phyloP scores from a whole-genome alignment of 108 stramenopile genomes.

The Pinguiococcus pyrenoidosus region DNA sequence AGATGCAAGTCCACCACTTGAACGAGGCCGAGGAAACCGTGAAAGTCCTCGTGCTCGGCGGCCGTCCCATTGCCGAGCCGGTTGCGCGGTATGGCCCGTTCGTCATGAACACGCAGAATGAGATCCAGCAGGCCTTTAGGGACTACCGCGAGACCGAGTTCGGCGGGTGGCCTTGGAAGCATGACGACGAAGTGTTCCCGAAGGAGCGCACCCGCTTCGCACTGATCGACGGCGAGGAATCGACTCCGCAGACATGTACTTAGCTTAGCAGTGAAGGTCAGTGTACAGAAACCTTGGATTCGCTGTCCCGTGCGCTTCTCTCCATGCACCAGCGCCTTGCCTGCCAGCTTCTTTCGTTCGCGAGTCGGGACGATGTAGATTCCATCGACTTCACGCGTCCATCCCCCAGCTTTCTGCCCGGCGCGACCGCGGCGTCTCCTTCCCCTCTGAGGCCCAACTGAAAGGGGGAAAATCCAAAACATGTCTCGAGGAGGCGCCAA shows the following conservation, averaged over 20 bases:
- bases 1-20: background rate
- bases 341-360: too few relatives aligned
- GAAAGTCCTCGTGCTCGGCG: slow-evolving; percentile 21
- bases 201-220: slow-evolving; percentile 9
- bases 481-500: too few relatives aligned
- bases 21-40: background rate
- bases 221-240: slow-evolving; percentile 5
- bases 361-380: too few relatives aligned
- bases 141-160: slow-evolving; percentile 63
- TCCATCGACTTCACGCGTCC: too few relatives aligned
- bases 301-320: too few relatives aligned
- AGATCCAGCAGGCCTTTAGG: slow-evolving; percentile 56
- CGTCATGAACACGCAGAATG: slow-evolving; percentile 77
- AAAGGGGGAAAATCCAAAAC: too few relatives aligned
- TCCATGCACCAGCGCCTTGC: too few relatives aligned
- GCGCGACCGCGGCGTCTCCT: too few relatives aligned
- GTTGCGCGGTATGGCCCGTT: slow-evolving; percentile 79
- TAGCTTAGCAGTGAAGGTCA: too few relatives aligned
- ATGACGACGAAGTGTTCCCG: slow-evolving; percentile 9
- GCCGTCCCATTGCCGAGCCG: slow-evolving; percentile 40
- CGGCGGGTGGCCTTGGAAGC: slow-evolving; percentile 22
- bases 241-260: slow-evolving; percentile 3
- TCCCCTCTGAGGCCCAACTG: too few relatives aligned
- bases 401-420: too few relatives aligned
- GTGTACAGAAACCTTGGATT: too few relatives aligned